Percentiles rank a stretch among this genome's conserved stretches.
Conservation (phyloP, 1,139 yeast genomes). For the Blastobotrys capitulatus region DNA sequence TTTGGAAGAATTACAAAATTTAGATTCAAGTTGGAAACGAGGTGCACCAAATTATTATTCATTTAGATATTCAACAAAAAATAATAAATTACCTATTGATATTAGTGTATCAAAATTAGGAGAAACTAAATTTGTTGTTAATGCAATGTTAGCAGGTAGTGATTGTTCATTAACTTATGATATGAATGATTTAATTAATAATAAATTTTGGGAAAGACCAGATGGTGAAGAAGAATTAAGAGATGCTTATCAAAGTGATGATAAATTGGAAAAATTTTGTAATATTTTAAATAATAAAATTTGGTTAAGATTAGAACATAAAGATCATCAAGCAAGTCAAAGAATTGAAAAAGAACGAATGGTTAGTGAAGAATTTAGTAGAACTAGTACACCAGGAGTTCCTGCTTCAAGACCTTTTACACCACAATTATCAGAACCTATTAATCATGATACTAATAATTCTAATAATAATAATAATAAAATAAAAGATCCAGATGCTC, state of each 20-base stretch:
- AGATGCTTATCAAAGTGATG: constrained; percentile 21
- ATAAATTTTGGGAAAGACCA: constrained; percentile 22
- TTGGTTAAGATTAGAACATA: constrained; percentile 4
- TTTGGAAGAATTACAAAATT: constrained; percentile 5
- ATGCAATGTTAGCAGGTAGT: constrained; percentile 15
- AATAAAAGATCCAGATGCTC: constrained; percentile 32
- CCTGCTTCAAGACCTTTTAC: constrained; percentile 15
- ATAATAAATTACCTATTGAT: constrained; percentile 14
- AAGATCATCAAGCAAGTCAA: neutral
- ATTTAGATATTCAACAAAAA: constrained; percentile 14
- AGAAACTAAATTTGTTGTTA: constrained; percentile 13
- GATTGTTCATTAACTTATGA: constrained; percentile 17
- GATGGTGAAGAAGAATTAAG: constrained; percentile 23
- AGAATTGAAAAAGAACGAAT: neutral
- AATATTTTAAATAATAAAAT: constrained; percentile 10
- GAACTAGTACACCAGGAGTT: constrained; percentile 12
- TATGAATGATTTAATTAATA: constrained; percentile 15
- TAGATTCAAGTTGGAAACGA: constrained; percentile 19
- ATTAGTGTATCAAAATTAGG: constrained; percentile 18
- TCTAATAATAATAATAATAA: neutral
- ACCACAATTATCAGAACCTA: constrained; percentile 1
- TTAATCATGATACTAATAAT: neutral
- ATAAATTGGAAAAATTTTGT: constrained; percentile 16
- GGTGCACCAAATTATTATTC: constrained; percentile 23
- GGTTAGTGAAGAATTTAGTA: constrained; percentile 9